phyloP scores from a whole-genome alignment of 805 yeast species.

The Candida insectorum region DNA sequence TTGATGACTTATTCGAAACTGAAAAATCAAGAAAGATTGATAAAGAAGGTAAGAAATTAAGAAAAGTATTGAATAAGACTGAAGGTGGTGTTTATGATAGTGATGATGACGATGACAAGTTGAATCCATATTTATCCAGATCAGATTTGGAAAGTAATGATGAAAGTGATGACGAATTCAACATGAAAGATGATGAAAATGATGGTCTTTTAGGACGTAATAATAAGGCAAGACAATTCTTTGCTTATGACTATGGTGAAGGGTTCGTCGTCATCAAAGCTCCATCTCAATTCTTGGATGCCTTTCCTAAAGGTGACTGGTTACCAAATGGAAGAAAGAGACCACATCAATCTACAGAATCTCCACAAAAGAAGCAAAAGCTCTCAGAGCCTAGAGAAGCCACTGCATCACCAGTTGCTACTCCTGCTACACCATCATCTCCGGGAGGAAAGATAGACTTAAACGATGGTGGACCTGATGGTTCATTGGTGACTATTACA shows the following conservation, averaged over 20 bases:
- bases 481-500: conserved; percentile 57
- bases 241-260: conserved; percentile 29
- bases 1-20: conserved; percentile 70
- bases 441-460: conserved; percentile 20
- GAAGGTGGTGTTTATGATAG: conserved; percentile 89
- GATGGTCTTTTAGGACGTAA: conserved; percentile 11
- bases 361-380: conserved; percentile 34
- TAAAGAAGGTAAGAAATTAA: conserved; percentile 83
- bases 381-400: conserved; percentile 10
- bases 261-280: conserved; percentile 60
- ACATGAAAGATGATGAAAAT: conserved; percentile 31
- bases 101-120: conserved; percentile 58
- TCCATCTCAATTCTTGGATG: conserved; percentile 52
- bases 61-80: conserved; percentile 77
- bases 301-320: conserved; percentile 84
- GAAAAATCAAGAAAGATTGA: conserved; percentile 66
- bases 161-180: conserved; percentile 46
- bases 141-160: conserved; percentile 59
- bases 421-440: conserved; percentile 13
- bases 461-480: conserved; percentile 34
- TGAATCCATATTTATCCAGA: conserved; percentile 69
- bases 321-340: conserved; percentile 56
- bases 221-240: conserved; percentile 13
- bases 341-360: conserved; percentile 16
- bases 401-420: conserved; percentile 11